Base-by-base conservation (phyloP, 257 asterid species). In the Forsythia suspensa region DNA sequence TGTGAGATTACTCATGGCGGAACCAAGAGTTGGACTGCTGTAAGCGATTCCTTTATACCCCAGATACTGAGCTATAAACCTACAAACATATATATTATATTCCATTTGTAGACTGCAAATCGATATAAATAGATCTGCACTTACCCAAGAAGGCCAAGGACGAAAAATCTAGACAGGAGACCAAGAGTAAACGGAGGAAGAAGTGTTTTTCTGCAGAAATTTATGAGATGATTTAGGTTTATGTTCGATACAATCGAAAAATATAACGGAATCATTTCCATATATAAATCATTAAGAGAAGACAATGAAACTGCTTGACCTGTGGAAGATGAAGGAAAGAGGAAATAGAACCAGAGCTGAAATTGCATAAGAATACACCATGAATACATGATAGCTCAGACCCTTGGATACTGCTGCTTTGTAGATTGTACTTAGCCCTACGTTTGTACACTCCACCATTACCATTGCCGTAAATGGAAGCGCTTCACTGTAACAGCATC, bases 391-490 rank as follows among this genome's bases (percentile, higher is more conserved):
- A 66, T 39, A 75, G 70, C 73, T 82, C 63, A 82, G 66, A 8
- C 88, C 91, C 41, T 78, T 78, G 1, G 82, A 8, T n/a, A 84
- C 80, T 36, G 88, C 91, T 39, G 83, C 89, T 84, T 85, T 86
- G 74, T 82, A 80, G 4, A 84, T 69, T 41, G 84, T 82, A 34
- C 65, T 76, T 42, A 42, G 65, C 4, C 85, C 88, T 2, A 83
- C 88, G 37, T 73, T 73, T 1, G 80, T 46, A 51, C 76, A 75
- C 48, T 88, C 86, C 84, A 41, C 80, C 67, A 75, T 71, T 4
- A 83, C 71, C 83, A 85, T 71, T 46, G 81, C 85, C 6, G 76
- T 61, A 59, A 81, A 81, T 5, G 87, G 86, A 16, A 84, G 10
- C 24, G 77, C 40, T 41, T 84, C 85, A 9, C 69, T 41, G 76